Evolutionary conservation across 495 filamentous ascomycete genomes (phyloP).

Genomic region (Neurospora sublineolata): DNA sequence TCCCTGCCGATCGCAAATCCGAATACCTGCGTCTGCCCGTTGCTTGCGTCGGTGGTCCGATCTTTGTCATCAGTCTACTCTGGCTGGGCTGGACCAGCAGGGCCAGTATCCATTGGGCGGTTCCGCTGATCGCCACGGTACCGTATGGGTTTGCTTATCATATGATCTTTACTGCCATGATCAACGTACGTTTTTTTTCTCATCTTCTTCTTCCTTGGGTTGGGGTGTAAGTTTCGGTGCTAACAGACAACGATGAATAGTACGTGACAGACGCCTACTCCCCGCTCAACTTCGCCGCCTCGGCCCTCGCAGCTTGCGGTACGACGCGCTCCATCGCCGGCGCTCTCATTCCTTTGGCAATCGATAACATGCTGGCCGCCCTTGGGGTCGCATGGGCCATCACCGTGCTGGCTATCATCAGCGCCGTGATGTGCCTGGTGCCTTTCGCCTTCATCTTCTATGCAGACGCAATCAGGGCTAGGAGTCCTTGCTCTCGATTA

Average conservation of each 20-base stretch:
- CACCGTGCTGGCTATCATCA: slow-evolving; percentile 16
- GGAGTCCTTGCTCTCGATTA: slow-evolving; percentile 7
- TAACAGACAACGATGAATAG: background rate
- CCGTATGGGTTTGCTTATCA: slow-evolving; percentile 56
- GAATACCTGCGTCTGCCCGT: slow-evolving; percentile 57
- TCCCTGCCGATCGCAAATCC: slow-evolving; percentile 8
- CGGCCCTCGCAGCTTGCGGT: slow-evolving; percentile 48
- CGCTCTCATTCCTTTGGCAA: slow-evolving; percentile 37
- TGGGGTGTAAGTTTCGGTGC: background rate
- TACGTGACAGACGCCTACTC: slow-evolving; percentile 63
- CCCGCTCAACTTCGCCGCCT: slow-evolving; percentile 45
- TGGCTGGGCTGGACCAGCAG: slow-evolving; percentile 59
- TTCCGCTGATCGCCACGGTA: slow-evolving; percentile 45
- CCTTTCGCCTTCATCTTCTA: slow-evolving; percentile 19
- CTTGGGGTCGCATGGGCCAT: slow-evolving; percentile 19
- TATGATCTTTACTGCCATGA: slow-evolving; percentile 51
- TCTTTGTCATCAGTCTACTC: slow-evolving; percentile 47
- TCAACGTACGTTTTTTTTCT: slow-evolving; percentile 32
- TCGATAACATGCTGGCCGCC: slow-evolving; percentile 15
- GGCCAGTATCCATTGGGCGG: slow-evolving; percentile 45
- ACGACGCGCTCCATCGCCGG: slow-evolving; percentile 47
- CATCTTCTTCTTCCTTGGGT: background rate
- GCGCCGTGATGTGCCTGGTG: slow-evolving; percentile 12
- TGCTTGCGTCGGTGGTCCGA: slow-evolving; percentile 48
- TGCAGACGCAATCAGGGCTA: slow-evolving; percentile 12